Evolutionary conservation across 1,139 yeast genomes (phyloP), one percentile per base, ranked within the genome.

Genomic region (Arxiozyma slooffiae): DNA sequence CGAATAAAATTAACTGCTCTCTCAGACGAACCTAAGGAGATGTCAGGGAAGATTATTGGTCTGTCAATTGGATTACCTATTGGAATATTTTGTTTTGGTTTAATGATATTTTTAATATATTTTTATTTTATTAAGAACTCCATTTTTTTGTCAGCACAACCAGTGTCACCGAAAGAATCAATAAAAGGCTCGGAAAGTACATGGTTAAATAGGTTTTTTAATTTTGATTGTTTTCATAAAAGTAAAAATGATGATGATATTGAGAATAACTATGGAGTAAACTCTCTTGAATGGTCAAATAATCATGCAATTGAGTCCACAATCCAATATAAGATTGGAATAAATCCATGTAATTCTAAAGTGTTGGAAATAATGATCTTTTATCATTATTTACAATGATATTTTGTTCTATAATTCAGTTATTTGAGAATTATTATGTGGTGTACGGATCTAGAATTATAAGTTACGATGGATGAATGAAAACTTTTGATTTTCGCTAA

Each of bases 1-100:
- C 38, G 45, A 3, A 42, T 42, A 34, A 30, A 23, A 42, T 24
- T 42, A 20, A 34, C 45, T 14, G 36, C 6, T 17, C 45, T 42
- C 22, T 34, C 45, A 7, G 20, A 34, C 16, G 40, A 44, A 36
- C 39, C 44, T 2, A 46, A 41, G 16, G 18, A 41, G 9, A 42
- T 51, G 1, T 56, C 58, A 6, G 53, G 52, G n/a, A 51, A 51
- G 21, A 56, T 60, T 0, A 50, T 63, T 30, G 67, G 64, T 0
- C 46, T 63, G 4, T 56, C 66, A 11, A 58, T 66, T 20, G 69
- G 68, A 1, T 51, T 65, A 14, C 67, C 69, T 2, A 51, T 64
- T 7, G 67, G 63, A 1, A 48, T 66, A 7, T 57, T 63, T 42
- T 53, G 58, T 41, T 41, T 59, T 16, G 57, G 56, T 4, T 41